These are phyloP conservation scores for Thielaviopsis punctulata DNA, from an alignment of 2,329 filamentous ascomycete genomes.

Conservation along the genomic window DNA sequence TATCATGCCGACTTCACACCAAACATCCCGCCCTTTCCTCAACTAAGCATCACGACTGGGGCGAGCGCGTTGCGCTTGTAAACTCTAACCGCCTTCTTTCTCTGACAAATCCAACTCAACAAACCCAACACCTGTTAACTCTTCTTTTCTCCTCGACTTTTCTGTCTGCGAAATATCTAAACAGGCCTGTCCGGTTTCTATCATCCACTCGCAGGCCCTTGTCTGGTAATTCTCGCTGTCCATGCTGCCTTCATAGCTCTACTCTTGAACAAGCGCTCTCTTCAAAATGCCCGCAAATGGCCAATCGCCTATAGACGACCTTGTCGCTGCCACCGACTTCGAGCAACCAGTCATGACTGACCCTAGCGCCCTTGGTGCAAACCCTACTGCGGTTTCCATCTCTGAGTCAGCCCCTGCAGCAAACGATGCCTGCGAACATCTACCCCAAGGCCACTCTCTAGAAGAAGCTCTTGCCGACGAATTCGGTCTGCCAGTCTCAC, in stretches of 20 bases:
- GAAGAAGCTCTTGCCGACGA: conserved; percentile 41
- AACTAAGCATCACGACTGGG: too few species aligned
- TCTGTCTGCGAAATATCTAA: neutral
- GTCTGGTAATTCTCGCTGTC: too few species aligned
- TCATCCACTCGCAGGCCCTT: too few species aligned
- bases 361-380: neutral
- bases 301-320: neutral
- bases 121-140: too few species aligned
- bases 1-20: too few species aligned
- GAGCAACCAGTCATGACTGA: neutral
- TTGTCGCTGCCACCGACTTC: neutral
- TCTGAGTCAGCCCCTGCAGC: conserved; percentile 17
- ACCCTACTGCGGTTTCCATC: neutral
- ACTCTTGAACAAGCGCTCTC: neutral
- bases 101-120: too few species aligned
- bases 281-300: neutral
- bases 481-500: conserved; percentile 27
- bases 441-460: conserved; percentile 28
- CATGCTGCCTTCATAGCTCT: neutral
- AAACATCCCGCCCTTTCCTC: too few species aligned
- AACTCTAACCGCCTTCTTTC: too few species aligned
- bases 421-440: conserved; percentile 26
- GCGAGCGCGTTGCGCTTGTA: too few species aligned
- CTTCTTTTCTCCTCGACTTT: too few species aligned
- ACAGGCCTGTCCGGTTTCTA: neutral